These are phyloP conservation scores for Teratosphaeriaceae sp. DNA, from an alignment of 2,329 filamentous ascomycete genomes.

Conservation along the genomic window DNA sequence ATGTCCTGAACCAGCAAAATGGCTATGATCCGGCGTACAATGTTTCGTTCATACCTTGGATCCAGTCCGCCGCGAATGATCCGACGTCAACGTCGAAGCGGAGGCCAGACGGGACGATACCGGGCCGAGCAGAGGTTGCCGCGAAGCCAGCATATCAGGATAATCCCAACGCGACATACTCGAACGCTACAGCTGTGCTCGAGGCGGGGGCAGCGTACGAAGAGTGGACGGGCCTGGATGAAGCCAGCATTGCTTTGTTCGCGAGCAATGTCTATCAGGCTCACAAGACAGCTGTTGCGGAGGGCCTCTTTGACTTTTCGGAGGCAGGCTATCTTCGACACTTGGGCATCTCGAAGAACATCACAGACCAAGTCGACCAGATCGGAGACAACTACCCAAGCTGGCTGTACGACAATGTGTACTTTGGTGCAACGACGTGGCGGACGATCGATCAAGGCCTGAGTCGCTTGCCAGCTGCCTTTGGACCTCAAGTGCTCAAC, in stretches of 20 bases:
- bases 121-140: constrained; percentile 44
- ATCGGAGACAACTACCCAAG: constrained; percentile 43
- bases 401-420: constrained; percentile 50
- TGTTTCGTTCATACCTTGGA: constrained; percentile 58
- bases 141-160: constrained; percentile 31
- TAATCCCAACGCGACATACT: constrained; percentile 21
- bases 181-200: constrained; percentile 30
- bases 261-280: constrained; percentile 44
- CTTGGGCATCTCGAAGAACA: constrained; percentile 48
- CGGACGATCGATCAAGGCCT: constrained; percentile 59
- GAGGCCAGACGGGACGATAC: constrained; percentile 47
- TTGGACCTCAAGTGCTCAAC: constrained; percentile 54
- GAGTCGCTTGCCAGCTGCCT: constrained; percentile 54
- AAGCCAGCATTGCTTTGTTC: constrained; percentile 28
- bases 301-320: constrained; percentile 57
- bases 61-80: constrained; percentile 50
- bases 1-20: constrained; percentile 55
- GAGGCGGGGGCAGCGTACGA: constrained; percentile 36
- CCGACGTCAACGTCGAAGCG: constrained; percentile 45
- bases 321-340: constrained; percentile 58
- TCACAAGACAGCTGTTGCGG: constrained; percentile 48
- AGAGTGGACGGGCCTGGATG: constrained; percentile 29
- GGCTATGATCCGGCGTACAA: constrained; percentile 40
- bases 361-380: constrained; percentile 48
- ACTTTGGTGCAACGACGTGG: constrained; percentile 55